phyloP scores from a whole-genome alignment of 305 asterid species.

The Fraxinus sp. region DNA sequence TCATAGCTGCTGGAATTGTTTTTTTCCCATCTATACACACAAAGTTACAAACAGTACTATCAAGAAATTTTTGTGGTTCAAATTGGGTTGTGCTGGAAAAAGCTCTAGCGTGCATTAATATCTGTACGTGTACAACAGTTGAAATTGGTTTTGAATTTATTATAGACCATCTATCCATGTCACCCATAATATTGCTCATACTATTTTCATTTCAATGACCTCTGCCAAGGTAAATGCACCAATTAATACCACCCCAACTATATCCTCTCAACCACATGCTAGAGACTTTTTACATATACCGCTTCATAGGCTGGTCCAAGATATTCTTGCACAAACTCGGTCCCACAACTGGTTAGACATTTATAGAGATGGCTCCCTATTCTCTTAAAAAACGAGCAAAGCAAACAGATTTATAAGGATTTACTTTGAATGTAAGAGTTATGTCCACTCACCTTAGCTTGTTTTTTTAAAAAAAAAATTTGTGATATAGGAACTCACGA shows the following conservation, averaged over 20 bases:
- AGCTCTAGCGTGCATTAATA: neutral
- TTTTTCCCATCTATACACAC: neutral
- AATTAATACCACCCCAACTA: neutral
- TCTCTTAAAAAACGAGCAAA: neutral
- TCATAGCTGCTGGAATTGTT: too few species aligned
- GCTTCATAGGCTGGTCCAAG: neutral
- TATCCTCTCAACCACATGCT: neutral
- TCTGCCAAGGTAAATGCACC: neutral
- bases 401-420: neutral
- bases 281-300: neutral
- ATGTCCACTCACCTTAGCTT: neutral
- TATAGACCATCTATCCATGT: neutral
- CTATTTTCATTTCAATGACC: neutral
- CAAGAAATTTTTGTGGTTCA: neutral
- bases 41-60: neutral
- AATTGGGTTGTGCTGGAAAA: neutral
- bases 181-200: neutral
- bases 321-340: neutral
- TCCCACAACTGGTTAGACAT: neutral
- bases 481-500: too few species aligned
- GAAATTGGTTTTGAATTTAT: neutral
- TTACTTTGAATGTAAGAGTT: too few species aligned
- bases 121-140: neutral
- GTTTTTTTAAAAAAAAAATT: too few species aligned
- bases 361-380: neutral